A percentile compares a stretch with the other conserved stretches of the same genome.
phyloP scores from a whole-genome alignment of 345 rosid genomes.

The Zanthoxylum bungeanum region DNA sequence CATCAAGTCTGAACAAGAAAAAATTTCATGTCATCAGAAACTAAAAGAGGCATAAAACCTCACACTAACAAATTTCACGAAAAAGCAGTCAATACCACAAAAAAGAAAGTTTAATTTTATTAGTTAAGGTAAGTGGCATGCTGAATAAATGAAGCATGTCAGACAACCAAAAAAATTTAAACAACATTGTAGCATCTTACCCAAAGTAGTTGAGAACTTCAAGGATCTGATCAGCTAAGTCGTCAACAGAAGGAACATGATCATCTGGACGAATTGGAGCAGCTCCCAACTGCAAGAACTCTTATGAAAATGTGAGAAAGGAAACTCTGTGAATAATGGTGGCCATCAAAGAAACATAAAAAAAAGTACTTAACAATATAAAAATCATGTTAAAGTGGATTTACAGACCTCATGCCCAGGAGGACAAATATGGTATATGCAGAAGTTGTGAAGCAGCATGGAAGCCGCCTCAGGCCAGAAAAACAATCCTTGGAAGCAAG shows the following conservation, averaged over 20 bases:
- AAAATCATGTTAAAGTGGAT: constrained; percentile 19
- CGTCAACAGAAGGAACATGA: constrained; percentile 58
- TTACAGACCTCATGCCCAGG: constrained; percentile 95
- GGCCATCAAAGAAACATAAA: constrained; percentile 3
- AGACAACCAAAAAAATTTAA: not conserved
- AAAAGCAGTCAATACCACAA: not conserved
- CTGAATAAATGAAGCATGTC: not conserved
- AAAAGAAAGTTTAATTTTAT: not conserved
- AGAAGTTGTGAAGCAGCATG: constrained; percentile 88
- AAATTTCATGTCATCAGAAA: constrained; percentile 18
- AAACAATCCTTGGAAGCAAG: constrained; percentile 91
- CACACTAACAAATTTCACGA: not conserved
- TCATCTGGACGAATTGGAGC: constrained; percentile 56
- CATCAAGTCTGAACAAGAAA: constrained; percentile 54
- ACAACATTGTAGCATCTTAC: constrained; percentile 27
- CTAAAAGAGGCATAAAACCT: not conserved
- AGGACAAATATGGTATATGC: constrained; percentile 92
- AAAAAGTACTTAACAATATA: constrained; percentile 2
- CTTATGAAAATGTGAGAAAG: constrained; percentile 52
- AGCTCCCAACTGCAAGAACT: constrained; percentile 96
- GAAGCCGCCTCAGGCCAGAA: constrained; percentile 91
- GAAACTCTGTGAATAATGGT: constrained; percentile 38
- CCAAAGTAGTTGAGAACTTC: constrained; percentile 89
- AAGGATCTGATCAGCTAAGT: constrained; percentile 87
- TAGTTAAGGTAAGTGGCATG: not conserved